Conservation (phyloP, 169 alveolate genomes). For the Plasmodium berghei region DNA sequence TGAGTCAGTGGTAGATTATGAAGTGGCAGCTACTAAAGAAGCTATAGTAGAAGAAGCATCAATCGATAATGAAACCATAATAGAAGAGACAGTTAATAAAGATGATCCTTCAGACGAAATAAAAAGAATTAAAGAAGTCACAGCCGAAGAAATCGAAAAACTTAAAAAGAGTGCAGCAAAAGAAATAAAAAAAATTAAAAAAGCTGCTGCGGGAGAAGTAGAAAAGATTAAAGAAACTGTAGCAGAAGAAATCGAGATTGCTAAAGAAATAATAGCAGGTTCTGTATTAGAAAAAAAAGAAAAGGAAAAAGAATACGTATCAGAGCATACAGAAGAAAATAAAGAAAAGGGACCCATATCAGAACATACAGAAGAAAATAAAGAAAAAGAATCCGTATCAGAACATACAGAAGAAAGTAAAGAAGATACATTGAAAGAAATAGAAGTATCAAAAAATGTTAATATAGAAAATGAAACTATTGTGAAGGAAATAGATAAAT, state of each 20-base stretch:
- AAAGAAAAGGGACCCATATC: not conserved
- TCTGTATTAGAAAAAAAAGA: not conserved
- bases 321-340: not conserved
- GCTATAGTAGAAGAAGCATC: not conserved
- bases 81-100: not conserved
- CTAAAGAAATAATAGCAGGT: not conserved
- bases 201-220: not conserved
- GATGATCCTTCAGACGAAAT: not conserved
- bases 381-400: not conserved
- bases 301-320: not conserved
- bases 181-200: not conserved
- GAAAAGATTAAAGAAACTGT: not conserved
- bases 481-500: not conserved
- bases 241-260: not conserved
- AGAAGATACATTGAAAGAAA: not conserved
- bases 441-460: not conserved
- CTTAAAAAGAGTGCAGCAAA: not conserved
- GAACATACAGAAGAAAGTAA: not conserved
- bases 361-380: not conserved
- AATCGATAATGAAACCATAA: not conserved
- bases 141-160: not conserved
- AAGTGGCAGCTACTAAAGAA: not conserved
- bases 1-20: not conserved
- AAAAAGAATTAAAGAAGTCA: not conserved
- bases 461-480: not conserved